Evolutionary conservation across 2,329 filamentous ascomycete genomes (phyloP), one percentile per base, ranked within the genome.

Genomic region (Ophiostoma sp.): DNA sequence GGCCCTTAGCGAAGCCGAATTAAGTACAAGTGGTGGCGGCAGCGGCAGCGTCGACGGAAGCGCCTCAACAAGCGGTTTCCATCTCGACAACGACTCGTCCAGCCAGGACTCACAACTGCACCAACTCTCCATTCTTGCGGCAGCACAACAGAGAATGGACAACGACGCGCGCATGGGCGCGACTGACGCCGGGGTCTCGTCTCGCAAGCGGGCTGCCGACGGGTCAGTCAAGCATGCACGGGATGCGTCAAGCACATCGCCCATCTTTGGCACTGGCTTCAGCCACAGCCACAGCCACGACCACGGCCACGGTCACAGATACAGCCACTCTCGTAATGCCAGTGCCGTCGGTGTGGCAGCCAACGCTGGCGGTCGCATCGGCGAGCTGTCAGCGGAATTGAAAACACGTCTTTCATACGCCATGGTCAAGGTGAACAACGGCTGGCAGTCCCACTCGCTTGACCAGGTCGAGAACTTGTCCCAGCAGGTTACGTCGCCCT

Each of bases 391-490:
- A 57, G 87, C 89, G 69, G 91, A 94, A 77, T 85, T 98, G 68
- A 90, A 90, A 77, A 89, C 93, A 68, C 90, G 93, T 75, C 85
- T 98, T 36, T 92, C 93, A 7, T 97, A 97, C 79, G 94, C 94
- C 73, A 95, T 96, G 86, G 86, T 96, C 77, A 97, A 97, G 79
- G 91, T 97, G 57, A 92, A 93, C 77, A 89, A 96, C 77, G 93
- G 92, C 71, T 95, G 93, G 90, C 91, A 96, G 79, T 86, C 89
- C 67, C 88, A 90, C 73, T 88, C 88, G 23, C 87, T 95, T 71
- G 89, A 90, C 70, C 91, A 94, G 79, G 86, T 94, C 39, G 92
- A 94, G 79, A 87, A 86, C 66, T 80, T 92, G 57, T 87, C 91
- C n/a, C 62, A 11, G 1, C 88, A 90, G 69, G 85, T 85, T 71